A percentile compares a stretch with the other conserved stretches of the same genome.
Conservation (phyloP, 78 protist genomes). For the Pigoraptor vietnamica region DNA sequence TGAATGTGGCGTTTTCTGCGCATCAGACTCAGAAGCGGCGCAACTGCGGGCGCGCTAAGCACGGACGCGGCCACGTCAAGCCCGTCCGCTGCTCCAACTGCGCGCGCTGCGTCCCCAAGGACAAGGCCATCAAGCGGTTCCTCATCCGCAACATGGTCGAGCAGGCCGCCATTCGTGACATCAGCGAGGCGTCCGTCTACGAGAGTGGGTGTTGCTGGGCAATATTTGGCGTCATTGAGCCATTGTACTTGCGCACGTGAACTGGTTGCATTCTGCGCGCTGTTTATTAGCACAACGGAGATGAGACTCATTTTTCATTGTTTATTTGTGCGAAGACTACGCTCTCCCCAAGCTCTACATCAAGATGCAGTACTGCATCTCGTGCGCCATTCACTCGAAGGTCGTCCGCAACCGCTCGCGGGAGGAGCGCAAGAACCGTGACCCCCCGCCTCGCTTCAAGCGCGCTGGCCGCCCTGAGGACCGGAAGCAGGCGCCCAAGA, state of each 20-base stretch:
- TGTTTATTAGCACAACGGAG: neutral
- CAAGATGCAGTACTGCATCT: conserved; percentile 95
- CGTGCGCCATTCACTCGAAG: conserved; percentile 97
- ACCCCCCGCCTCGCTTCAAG: conserved; percentile 63
- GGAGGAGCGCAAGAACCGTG: conserved; percentile 67
- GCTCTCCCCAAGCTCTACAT: conserved; percentile 93
- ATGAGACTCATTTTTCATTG: too few relatives aligned
- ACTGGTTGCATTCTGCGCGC: neutral
- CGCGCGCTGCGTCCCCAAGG: conserved; percentile 89
- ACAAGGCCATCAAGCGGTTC: conserved; percentile 94
- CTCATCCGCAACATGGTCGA: conserved; percentile 94
- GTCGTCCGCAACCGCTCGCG: conserved; percentile 90
- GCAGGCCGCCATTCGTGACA: conserved; percentile 86
- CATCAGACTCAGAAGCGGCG: conserved; percentile 87
- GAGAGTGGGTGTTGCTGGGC: conserved; percentile 35
- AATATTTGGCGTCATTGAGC: neutral
- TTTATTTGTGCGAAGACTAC: conserved; percentile 57
- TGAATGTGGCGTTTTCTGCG: too few relatives aligned
- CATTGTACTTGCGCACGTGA: neutral
- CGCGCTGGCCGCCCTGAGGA: neutral
- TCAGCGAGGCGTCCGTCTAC: conserved; percentile 78
- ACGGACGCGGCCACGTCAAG: conserved; percentile 87
- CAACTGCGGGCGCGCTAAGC: conserved; percentile 87
- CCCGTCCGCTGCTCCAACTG: conserved; percentile 94
- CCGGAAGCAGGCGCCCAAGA: neutral